These are phyloP conservation scores for Hemisphaericaspora xylanilytica DNA, from an alignment of 1,139 yeast genomes.

Conservation along the genomic window DNA sequence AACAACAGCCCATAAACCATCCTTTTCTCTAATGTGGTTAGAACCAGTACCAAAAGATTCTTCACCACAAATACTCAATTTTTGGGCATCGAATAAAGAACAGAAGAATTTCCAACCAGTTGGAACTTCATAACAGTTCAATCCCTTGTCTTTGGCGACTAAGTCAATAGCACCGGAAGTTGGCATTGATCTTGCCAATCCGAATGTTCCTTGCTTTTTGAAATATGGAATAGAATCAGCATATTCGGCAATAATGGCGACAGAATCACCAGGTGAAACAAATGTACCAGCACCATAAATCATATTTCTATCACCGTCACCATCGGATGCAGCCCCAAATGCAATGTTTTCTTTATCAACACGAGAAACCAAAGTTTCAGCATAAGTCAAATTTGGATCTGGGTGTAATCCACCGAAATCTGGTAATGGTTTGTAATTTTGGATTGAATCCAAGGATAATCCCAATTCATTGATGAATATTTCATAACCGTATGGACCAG, in stretches of 20 bases:
- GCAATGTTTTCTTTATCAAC: conserved; percentile 81
- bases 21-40: conserved; percentile 95
- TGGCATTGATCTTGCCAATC: conserved; percentile 98
- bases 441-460: conserved; percentile 65
- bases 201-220: conserved; percentile 79
- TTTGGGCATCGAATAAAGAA: conserved; percentile 87
- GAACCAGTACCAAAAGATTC: conserved; percentile 98
- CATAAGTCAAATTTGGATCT: conserved; percentile 96
- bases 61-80: conserved; percentile 95
- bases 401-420: conserved; percentile 99
- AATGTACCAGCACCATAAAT: conserved; percentile 94
- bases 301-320: conserved; percentile 99
- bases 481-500: conserved; percentile 92
- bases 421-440: conserved; percentile 73
- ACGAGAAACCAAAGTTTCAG: conserved; percentile 76
- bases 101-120: conserved; percentile 99
- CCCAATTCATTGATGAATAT: conserved; percentile 86
- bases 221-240: conserved; percentile 89
- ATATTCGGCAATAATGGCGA: conserved; percentile 94
- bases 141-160: conserved; percentile 77
- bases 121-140: conserved; percentile 89
- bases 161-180: conserved; percentile 92
- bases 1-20: conserved; percentile 95
- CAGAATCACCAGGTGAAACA: conserved; percentile 98
- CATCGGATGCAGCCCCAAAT: conserved; percentile 98